These are phyloP conservation scores for Nepenthes alata DNA, from an alignment of 179 eudicot species.

Conservation along the genomic window DNA sequence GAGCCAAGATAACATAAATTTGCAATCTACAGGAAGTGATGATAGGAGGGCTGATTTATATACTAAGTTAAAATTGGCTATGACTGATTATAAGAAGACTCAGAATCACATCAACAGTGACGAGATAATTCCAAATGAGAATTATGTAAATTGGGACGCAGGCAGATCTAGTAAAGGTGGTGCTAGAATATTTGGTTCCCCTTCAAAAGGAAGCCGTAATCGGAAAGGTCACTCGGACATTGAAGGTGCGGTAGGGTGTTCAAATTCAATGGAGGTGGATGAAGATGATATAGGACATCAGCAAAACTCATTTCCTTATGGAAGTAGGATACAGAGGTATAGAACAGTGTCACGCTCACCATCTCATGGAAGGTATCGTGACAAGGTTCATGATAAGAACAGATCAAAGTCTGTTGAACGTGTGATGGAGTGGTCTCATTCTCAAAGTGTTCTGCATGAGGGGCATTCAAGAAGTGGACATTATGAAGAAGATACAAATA, in stretches of 20 bases:
- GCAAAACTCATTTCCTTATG: slow-evolving; percentile 10
- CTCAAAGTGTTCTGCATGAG: slow-evolving; percentile 7
- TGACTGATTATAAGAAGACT: neutral
- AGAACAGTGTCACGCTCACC: slow-evolving; percentile 13
- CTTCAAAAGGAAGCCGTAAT: slow-evolving; percentile 25
- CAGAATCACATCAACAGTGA: neutral
- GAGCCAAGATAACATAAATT: neutral
- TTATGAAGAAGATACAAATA: slow-evolving; percentile 20
- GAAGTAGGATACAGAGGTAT: slow-evolving; percentile 6
- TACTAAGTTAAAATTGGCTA: neutral
- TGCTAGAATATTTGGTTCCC: slow-evolving; percentile 22
- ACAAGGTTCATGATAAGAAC: slow-evolving; percentile 24
- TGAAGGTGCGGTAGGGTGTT: slow-evolving; percentile 17
- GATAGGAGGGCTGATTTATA: neutral
- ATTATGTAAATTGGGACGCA: slow-evolving; percentile 21
- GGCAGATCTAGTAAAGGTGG: slow-evolving; percentile 16
- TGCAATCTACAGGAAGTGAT: neutral
- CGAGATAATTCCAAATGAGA: neutral
- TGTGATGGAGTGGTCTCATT: slow-evolving; percentile 33
- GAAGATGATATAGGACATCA: slow-evolving; percentile 11
- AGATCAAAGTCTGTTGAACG: slow-evolving; percentile 32
- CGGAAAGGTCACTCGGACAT: slow-evolving; percentile 13
- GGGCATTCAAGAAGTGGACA: neutral
- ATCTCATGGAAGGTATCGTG: slow-evolving; percentile 23
- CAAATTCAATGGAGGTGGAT: slow-evolving; percentile 17